Conservation (phyloP, 306 rosid genomes). For the Hylodesmum podocarpum region DNA sequence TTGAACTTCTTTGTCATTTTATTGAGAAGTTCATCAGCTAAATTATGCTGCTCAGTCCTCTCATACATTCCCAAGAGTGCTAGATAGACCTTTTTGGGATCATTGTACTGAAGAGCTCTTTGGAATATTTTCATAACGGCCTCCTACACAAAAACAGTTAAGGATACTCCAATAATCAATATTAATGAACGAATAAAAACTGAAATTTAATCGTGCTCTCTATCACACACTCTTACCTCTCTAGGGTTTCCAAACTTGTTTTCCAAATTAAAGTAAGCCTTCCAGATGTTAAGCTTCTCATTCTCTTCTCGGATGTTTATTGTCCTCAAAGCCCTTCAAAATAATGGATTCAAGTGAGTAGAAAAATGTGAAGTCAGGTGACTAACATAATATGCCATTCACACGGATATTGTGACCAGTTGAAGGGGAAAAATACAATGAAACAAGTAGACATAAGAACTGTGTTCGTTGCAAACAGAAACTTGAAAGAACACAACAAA, state of each 20-base stretch:
- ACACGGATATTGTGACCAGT: constrained; percentile 7
- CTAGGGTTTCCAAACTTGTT: constrained; percentile 82
- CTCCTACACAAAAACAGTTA: constrained; percentile 52
- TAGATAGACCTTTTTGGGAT: constrained; percentile 74
- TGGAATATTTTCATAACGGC: constrained; percentile 76
- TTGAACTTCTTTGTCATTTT: constrained; percentile 89
- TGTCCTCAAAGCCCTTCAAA: constrained; percentile 79
- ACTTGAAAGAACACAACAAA: background rate
- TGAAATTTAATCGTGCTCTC: background rate
- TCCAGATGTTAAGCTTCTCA: constrained; percentile 92
- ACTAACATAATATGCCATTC: background rate
- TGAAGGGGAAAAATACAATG: background rate
- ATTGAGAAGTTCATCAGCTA: constrained; percentile 73
- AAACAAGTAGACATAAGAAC: background rate
- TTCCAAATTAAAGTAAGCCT: constrained; percentile 91
- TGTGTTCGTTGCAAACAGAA: background rate
- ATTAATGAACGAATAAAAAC: constrained; percentile 4
- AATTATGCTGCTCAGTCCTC: constrained; percentile 69
- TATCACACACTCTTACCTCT: constrained; percentile 51
- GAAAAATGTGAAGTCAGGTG: constrained; percentile 13
- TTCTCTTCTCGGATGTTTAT: constrained; percentile 86
- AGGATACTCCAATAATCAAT: constrained; percentile 17
- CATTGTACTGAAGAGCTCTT: constrained; percentile 76
- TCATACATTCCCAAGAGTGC: constrained; percentile 87
- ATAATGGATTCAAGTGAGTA: constrained; percentile 13